These are phyloP conservation scores for Dothistroma septosporum DNA, from an alignment of 2,329 filamentous ascomycete species.

Conservation along the genomic window DNA sequence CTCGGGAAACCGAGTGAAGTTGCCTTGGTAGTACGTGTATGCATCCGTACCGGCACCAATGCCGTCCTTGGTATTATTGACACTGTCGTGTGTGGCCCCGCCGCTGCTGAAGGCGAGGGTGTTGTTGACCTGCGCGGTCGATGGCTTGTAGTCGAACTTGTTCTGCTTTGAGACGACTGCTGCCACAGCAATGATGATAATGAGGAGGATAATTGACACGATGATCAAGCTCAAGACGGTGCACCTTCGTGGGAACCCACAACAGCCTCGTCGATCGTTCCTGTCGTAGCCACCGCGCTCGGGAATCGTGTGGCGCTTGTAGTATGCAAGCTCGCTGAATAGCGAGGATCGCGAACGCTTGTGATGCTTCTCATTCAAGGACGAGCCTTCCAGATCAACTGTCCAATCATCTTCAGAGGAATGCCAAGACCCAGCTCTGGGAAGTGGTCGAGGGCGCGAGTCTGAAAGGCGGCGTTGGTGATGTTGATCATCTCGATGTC, in stretches of 20 bases:
- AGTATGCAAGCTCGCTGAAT: constrained; percentile 12
- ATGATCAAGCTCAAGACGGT: constrained; percentile 21
- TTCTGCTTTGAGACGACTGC: constrained; percentile 24
- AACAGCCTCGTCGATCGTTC: constrained; percentile 12
- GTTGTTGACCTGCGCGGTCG: constrained; percentile 30
- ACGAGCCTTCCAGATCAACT: constrained; percentile 9
- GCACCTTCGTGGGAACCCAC: constrained; percentile 20
- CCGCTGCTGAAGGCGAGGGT: constrained; percentile 27
- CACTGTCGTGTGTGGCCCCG: constrained; percentile 29
- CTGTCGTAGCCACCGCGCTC: neutral
- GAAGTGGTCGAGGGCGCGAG: neutral
- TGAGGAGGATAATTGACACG: constrained; percentile 20
- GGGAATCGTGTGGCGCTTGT: constrained; percentile 9
- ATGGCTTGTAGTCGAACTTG: constrained; percentile 29
- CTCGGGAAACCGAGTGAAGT: constrained; percentile 20
- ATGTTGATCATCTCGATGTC: neutral
- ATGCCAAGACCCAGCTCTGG: constrained; percentile 5
- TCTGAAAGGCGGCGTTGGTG: neutral
- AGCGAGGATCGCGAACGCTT: constrained; percentile 8
- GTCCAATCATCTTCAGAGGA: constrained; percentile 4
- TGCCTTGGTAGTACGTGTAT: constrained; percentile 33
- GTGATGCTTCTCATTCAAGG: constrained; percentile 8
- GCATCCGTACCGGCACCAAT: constrained; percentile 26
- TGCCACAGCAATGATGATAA: constrained; percentile 23
- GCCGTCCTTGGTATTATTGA: constrained; percentile 25